Evolutionary conservation across 2,329 filamentous ascomycete species (phyloP), one percentile per base, ranked within the genome.

Genomic region (Lachnellula arida): DNA sequence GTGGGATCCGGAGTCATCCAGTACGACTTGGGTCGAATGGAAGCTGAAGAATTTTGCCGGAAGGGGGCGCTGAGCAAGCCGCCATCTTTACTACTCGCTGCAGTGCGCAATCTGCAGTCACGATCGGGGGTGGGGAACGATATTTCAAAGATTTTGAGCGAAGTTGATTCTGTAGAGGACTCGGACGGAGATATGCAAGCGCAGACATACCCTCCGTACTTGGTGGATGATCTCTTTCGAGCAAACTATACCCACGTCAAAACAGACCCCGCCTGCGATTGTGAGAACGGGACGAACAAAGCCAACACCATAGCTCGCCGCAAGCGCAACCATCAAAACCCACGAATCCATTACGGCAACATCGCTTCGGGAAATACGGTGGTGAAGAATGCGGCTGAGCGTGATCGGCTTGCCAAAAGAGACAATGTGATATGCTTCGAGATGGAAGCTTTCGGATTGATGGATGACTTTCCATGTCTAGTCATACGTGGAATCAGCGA

Each of bases 311-410:
- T 34, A 15, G 19, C 5, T 7, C 51, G 51, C 12, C 12, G 19
- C 12, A 32, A 55, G 17, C 43, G 43, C 14, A 15, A 23, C 15
- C 14, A 23, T 4, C 19, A 23, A 22, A 23, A 19, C 15, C 43
- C 43, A 9, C 19, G 15, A 3, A 17, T 97, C 8, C 47, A 54
- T 28, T 48, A 54, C 25, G 47, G 55, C 14, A 54, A 46, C 22
- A 54, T 57, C 48, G 51, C 32, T 35, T 54, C 51, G 15, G 55
- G 43, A 46, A 44, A 57, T 54, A 34, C 40, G n/a, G 55, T 57
- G 25, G 50, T 57, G 47, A 54, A 54, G 46, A 42, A 57, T 35
- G 47, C 40, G 14, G 9, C 37, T 3, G 32, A 42, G 19, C 39
- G 55, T 11, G 50, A 57, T 49, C 22, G 23, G 28, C 40, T 43